These are phyloP conservation scores for Nannizzia gypsea DNA, from an alignment of 2,329 filamentous ascomycete species.

Conservation along the genomic window DNA sequence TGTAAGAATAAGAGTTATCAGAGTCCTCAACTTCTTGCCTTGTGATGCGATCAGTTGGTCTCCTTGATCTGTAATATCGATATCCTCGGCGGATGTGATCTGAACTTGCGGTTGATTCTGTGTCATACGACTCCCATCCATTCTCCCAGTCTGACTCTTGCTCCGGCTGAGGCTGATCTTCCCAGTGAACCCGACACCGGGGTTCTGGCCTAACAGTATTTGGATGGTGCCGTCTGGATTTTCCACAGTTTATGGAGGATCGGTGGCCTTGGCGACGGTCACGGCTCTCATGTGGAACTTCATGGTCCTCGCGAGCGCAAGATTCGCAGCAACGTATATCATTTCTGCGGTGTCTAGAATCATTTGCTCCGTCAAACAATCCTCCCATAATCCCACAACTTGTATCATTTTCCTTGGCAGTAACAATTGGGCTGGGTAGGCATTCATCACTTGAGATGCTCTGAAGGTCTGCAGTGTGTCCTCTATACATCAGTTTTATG, in stretches of 20 bases:
- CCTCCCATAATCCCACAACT: slow-evolving; percentile 6
- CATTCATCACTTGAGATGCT: slow-evolving; percentile 6
- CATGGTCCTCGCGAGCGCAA: background rate
- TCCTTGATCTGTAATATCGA: background rate
- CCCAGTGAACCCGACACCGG: background rate
- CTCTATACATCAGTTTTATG: background rate
- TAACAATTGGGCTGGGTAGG: background rate
- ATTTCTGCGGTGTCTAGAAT: background rate
- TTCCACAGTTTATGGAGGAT: background rate
- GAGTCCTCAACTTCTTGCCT: background rate
- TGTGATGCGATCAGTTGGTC: background rate
- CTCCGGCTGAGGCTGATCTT: background rate
- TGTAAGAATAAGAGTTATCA: slow-evolving; percentile 2
- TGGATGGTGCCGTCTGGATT: background rate
- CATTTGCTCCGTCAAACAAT: slow-evolving; percentile 12
- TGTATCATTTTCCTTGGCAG: background rate
- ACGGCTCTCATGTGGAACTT: background rate
- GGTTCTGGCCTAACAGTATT: background rate
- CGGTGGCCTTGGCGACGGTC: background rate
- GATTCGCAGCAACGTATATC: slow-evolving; percentile 2
- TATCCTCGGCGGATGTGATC: background rate
- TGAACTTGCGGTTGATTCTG: background rate
- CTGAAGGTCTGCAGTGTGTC: background rate
- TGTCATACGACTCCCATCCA: background rate
- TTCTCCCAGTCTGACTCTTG: background rate